Base-by-base conservation (phyloP, 2,329 filamentous ascomycete genomes). In the Pyrenochaeta sp. region DNA sequence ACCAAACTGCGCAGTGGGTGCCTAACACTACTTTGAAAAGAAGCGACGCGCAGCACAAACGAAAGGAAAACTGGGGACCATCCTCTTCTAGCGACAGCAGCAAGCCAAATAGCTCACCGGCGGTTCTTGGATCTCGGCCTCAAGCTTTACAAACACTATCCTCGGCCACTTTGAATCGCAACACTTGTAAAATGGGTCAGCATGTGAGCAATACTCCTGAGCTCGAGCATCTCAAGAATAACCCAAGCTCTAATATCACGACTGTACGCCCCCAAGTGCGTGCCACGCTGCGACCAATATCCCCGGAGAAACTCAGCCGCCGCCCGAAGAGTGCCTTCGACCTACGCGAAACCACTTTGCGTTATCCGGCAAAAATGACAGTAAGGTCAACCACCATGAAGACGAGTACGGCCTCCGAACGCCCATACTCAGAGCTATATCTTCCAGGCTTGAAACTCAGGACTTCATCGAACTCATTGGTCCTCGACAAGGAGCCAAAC, bases 291-390 rank as follows among this genome's bases (percentile, higher is more conserved):
- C 61, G 60, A 2, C 61, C 65, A 2, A 45, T 60, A 9, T 66
- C 66, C 0, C 64, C 63, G 0, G 60, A 56, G 2, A 69, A 69
- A 29, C 55, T 69, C 7, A 49, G 53, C 12, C 56, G 55, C 6
- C 60, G 71, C 21, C 67, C 73, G 1, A 68, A 62, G 45, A 75
- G 72, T 31, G 70, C 73, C 7, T 69, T 74, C 27, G 70, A 76
- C 36, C 60, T 76, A 12, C 66, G 67, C 30, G 46, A 42, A 18
- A 15, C 7, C 2, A 42, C 47, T 7, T 45, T 54, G 18, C 42
- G 48, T 31, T 9, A 43, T 23, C 2, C 10, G 20, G 10, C 21
- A 14, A 17, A 39, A 14, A 7, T 14, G 18, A 20, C 4, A 12
- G 36, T 6, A 39, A 39, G 7, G 9, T 4, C 9, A 4, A 5